These are phyloP conservation scores for Aspergillus sergii DNA, from an alignment of 2,329 filamentous ascomycete genomes.

Conservation along the genomic window DNA sequence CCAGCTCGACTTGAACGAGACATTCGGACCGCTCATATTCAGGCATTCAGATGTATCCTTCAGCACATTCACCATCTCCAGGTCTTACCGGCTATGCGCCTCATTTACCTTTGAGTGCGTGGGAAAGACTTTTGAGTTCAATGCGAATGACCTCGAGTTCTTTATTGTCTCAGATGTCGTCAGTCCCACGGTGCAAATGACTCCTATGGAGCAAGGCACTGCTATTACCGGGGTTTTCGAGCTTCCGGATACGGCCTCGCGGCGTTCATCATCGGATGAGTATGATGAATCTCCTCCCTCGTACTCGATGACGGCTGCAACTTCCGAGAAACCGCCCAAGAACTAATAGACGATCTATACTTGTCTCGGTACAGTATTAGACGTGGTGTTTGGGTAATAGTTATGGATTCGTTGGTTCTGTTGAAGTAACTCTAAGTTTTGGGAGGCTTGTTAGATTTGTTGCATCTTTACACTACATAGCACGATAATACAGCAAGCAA, in stretches of 20 bases:
- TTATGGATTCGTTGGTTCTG: background rate
- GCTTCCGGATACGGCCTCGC: background rate
- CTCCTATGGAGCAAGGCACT: background rate
- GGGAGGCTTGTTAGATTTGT: background rate
- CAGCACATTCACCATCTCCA: constrained; percentile 14
- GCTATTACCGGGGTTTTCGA: background rate
- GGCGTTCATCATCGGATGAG: background rate
- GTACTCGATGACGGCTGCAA: background rate
- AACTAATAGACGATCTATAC: background rate
- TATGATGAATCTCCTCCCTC: background rate
- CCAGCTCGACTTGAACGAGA: constrained; percentile 9
- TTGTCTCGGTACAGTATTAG: background rate
- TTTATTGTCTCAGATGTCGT: background rate
- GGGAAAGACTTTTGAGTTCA: constrained; percentile 6
- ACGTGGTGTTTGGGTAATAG: background rate
- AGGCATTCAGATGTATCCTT: constrained; percentile 14
- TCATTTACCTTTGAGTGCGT: constrained; percentile 14
- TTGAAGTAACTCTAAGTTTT: background rate
- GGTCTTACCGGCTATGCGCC: constrained; percentile 10
- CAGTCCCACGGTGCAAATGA: background rate
- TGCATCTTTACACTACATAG: background rate
- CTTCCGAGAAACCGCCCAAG: background rate
- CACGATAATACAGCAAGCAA: background rate
- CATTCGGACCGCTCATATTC: constrained; percentile 12
- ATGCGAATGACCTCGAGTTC: constrained; percentile 3